Evolutionary conservation across 371 early-diverging fungal species (phyloP).

Genomic region (Mucor sp.): DNA sequence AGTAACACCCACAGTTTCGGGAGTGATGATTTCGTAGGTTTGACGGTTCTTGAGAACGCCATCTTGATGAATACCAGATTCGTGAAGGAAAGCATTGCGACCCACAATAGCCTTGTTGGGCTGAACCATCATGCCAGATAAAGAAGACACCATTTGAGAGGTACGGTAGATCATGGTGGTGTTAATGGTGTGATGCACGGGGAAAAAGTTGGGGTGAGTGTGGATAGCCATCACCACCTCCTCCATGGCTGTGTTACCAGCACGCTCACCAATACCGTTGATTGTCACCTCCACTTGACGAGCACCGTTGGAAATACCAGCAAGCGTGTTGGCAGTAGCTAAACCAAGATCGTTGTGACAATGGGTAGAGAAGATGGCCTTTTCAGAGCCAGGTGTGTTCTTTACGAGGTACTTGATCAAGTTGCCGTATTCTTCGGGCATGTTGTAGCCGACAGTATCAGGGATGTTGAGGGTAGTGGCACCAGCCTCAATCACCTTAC

Average conservation of each 20-base stretch:
- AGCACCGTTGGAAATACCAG: constrained; percentile 89
- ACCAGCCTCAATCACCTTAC: constrained; percentile 91
- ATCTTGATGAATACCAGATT: constrained; percentile 98
- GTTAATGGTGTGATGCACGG: constrained; percentile 88
- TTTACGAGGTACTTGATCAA: constrained; percentile 80
- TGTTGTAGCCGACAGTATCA: constrained; percentile 95
- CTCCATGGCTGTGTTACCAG: constrained; percentile 96
- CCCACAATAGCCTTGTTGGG: constrained; percentile 98
- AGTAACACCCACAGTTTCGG: constrained; percentile 88
- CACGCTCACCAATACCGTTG: constrained; percentile 98
- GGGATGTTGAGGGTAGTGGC: constrained; percentile 96
- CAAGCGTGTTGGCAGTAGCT: constrained; percentile 94
- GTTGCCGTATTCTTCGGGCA: constrained; percentile 87
- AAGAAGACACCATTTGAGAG: constrained; percentile 85
- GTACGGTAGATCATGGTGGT: constrained; percentile 84
- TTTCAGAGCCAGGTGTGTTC: constrained; percentile 77
- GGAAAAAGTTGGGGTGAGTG: constrained; percentile 83
- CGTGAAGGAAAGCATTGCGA: constrained; percentile 96
- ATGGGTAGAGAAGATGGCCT: constrained; percentile 89
- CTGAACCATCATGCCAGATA: constrained; percentile 94
- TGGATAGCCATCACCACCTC: constrained; percentile 94
- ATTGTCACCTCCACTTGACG: constrained; percentile 97
- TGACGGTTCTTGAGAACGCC: constrained; percentile 93
- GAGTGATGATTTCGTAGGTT: constrained; percentile 96
- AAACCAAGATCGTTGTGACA: constrained; percentile 97